Evolutionary conservation across 805 yeast species (phyloP).

Genomic region (Ogataea naganishii): DNA sequence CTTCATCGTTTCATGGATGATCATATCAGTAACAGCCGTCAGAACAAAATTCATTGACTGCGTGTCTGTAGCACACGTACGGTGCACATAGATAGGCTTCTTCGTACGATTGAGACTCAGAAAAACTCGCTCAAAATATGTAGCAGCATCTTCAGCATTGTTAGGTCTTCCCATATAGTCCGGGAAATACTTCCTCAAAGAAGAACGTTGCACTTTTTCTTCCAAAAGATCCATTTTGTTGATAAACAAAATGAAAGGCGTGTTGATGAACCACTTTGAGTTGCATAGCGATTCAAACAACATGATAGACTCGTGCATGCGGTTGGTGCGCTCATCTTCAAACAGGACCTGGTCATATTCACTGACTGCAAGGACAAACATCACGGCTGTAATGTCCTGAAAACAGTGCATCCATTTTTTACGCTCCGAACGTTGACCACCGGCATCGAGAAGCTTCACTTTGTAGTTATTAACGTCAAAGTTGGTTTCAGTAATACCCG

Average conservation of each 20-base stretch:
- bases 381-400: constrained; percentile 78
- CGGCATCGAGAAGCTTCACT: constrained; percentile 86
- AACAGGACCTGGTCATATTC: constrained; percentile 90
- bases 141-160: constrained; percentile 57
- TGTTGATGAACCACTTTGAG: constrained; percentile 73
- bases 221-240: constrained; percentile 83
- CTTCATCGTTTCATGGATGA: constrained; percentile 74
- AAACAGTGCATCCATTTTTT: constrained; percentile 94
- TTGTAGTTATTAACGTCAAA: constrained; percentile 58
- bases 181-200: constrained; percentile 69
- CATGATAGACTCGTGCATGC: constrained; percentile 85
- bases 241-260: constrained; percentile 83
- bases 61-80: constrained; percentile 95
- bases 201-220: constrained; percentile 55
- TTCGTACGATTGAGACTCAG: constrained; percentile 51
- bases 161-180: constrained; percentile 61
- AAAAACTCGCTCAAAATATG: constrained; percentile 64
- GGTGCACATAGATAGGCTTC: constrained; percentile 79
- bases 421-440: constrained; percentile 90
- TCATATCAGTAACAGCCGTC: constrained; percentile 86
- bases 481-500: constrained; percentile 85
- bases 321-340: constrained; percentile 82
- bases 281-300: constrained; percentile 78
- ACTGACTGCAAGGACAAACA: constrained; percentile 81
- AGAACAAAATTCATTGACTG: constrained; percentile 83